phyloP scores from a whole-genome alignment of 371 early-diverging fungal genomes.

The Syncephalis plumigaleata region DNA sequence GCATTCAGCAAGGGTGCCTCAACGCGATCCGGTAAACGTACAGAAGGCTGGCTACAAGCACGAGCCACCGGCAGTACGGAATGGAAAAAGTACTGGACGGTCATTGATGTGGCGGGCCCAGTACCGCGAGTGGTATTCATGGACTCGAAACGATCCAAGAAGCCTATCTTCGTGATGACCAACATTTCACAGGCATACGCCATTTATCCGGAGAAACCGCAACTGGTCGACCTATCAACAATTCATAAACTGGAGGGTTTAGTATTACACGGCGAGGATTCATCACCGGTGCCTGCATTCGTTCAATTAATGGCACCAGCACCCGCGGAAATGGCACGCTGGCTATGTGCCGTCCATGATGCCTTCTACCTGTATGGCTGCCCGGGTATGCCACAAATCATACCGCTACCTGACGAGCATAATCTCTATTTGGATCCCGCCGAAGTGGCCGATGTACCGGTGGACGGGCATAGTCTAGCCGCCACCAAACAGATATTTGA shows the following conservation, averaged over 20 bases:
- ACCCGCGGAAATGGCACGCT: conserved; percentile 18
- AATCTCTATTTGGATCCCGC: neutral
- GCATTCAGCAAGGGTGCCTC: conserved; percentile 13
- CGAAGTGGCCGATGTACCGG: neutral
- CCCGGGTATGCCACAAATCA: conserved; percentile 8
- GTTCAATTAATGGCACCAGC: conserved; percentile 24
- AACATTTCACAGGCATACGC: conserved; percentile 45
- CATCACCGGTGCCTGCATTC: conserved; percentile 5
- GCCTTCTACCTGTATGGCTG: conserved; percentile 26
- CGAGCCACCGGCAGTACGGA: conserved; percentile 31
- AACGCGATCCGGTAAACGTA: conserved; percentile 9
- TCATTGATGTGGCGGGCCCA: conserved; percentile 22
- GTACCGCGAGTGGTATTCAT: conserved; percentile 29
- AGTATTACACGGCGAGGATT: conserved; percentile 1
- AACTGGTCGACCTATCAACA: conserved; percentile 21
- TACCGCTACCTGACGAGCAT: neutral
- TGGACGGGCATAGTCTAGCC: too few relatives aligned
- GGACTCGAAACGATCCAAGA: conserved; percentile 31
- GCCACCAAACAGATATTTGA: too few relatives aligned
- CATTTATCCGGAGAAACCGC: conserved; percentile 39
- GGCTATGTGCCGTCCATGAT: conserved; percentile 21
- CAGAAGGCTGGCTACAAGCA: conserved; percentile 33
- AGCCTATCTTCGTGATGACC: conserved; percentile 23
- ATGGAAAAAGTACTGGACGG: conserved; percentile 43
- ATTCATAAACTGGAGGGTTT: conserved; percentile 24